phyloP scores from a whole-genome alignment of 2,329 filamentous ascomycete genomes.

The Aquanectria penicillioides region DNA sequence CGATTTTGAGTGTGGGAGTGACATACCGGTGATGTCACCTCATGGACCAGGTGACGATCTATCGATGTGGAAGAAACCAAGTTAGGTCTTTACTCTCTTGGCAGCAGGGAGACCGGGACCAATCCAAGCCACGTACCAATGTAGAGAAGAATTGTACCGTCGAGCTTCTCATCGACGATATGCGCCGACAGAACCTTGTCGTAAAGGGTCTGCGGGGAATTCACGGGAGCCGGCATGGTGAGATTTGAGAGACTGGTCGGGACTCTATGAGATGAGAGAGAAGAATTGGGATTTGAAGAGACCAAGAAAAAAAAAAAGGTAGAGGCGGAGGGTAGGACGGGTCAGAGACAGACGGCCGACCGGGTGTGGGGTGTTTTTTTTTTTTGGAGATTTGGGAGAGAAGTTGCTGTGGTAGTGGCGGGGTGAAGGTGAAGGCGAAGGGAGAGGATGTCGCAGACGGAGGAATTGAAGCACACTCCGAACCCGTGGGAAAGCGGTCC shows the following conservation, averaged over 20 bases:
- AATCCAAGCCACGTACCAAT: constrained; percentile 74
- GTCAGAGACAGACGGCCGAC: constrained; percentile 1
- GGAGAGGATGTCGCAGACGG: constrained; percentile 17
- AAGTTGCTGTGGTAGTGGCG: background rate
- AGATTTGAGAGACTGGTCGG: constrained; percentile 21
- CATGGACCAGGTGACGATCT: constrained; percentile 97
- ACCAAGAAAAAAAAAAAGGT: no score
- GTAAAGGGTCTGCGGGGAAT: constrained; percentile 85
- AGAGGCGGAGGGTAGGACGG: constrained; percentile 10
- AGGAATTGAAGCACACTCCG: constrained; percentile 17
- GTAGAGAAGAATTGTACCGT: constrained; percentile 92
- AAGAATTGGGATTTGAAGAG: constrained; percentile 3
- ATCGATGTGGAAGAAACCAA: constrained; percentile 4
- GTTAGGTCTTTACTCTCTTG: constrained; percentile 20
- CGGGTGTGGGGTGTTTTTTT: background rate
- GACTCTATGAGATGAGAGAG: constrained; percentile 10
- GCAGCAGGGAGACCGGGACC: background rate
- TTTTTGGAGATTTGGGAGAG: constrained; percentile 1
- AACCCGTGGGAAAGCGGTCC: constrained; percentile 5
- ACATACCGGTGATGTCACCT: constrained; percentile 94
- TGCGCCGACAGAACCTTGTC: constrained; percentile 97
- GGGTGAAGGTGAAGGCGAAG: constrained; percentile 8
- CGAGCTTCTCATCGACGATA: constrained; percentile 93
- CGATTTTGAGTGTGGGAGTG: constrained; percentile 8
- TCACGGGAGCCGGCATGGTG: constrained; percentile 80